A percentile compares a stretch with the other conserved stretches of the same genome.
Evolutionary conservation across 1,284 basidiomycete species (phyloP).

Genomic region (Ceratobasidium papillatum): DNA sequence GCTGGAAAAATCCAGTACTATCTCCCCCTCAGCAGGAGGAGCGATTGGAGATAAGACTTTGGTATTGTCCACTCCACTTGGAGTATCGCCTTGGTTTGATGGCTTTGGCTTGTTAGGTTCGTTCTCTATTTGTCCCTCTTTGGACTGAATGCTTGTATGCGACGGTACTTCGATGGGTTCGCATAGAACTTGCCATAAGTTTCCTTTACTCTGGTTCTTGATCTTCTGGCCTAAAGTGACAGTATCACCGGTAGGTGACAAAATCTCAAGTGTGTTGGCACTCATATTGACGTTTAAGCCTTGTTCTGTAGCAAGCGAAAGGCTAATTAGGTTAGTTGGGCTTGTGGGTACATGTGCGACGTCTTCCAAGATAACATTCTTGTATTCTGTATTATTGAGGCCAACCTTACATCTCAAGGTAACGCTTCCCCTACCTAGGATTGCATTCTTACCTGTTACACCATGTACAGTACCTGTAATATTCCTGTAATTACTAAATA

Average conservation of each 20-base stretch:
- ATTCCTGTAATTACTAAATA: not conserved
- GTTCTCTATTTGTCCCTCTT: not conserved
- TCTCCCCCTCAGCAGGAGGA: constrained; percentile 12
- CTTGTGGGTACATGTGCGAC: not conserved
- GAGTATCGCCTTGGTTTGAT: not conserved
- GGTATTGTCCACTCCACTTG: not conserved
- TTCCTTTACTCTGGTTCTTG: not conserved
- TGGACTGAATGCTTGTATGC: too few relatives aligned
- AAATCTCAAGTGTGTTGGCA: not conserved
- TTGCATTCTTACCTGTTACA: not conserved
- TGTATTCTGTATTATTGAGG: not conserved
- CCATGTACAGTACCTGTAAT: not conserved
- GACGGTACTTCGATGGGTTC: not conserved
- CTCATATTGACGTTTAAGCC: not conserved
- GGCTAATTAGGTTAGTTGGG: constrained; percentile 13
- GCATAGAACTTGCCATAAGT: not conserved
- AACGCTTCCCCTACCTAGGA: not conserved
- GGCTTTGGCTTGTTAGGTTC: not conserved
- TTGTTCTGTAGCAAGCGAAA: not conserved
- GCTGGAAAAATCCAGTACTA: not conserved
- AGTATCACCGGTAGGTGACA: not conserved
- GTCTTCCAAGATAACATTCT: not conserved
- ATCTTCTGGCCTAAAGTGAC: not conserved
- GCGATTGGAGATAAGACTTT: not conserved
- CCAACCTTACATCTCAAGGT: not conserved